phyloP scores from a whole-genome alignment of 768 basidiomycete genomes.

The Omphalotus guepiniiformis region DNA sequence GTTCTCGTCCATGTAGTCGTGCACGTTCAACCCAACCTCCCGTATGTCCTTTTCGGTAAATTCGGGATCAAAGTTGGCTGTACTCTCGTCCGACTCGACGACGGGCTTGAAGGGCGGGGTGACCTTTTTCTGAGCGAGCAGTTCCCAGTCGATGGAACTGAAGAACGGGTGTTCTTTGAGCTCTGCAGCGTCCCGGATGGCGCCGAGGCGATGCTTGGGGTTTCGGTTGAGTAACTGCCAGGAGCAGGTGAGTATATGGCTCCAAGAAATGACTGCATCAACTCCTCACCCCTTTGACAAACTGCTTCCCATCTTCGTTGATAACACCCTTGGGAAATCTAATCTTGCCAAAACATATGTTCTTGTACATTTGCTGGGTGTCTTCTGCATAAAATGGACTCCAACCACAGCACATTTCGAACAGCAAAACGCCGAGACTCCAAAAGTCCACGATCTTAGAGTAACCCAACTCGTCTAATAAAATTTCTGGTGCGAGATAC shows the following conservation, averaged over 20 bases:
- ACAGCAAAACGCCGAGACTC: constrained; percentile 91
- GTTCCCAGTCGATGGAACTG: constrained; percentile 85
- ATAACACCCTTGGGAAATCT: constrained; percentile 97
- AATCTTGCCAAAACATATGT: constrained; percentile 98
- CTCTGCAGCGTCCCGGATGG: constrained; percentile 85
- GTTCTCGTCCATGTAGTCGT: constrained; percentile 19
- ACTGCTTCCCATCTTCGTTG: constrained; percentile 96
- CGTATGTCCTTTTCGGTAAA: constrained; percentile 92
- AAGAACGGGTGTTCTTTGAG: constrained; percentile 97
- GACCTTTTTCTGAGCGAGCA: constrained; percentile 80
- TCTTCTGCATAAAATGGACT: constrained; percentile 99
- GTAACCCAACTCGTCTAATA: constrained; percentile 97
- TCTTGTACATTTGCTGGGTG: constrained; percentile 99
- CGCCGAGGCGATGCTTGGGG: constrained; percentile 95
- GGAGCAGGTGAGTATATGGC: constrained; percentile 9
- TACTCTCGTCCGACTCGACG: constrained; percentile 97
- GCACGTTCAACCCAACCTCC: constrained; percentile 43
- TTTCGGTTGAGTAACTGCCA: constrained; percentile 92
- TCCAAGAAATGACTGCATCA: constrained; percentile 5
- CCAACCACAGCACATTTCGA: constrained; percentile 99
- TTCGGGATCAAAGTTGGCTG: constrained; percentile 97
- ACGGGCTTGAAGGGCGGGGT: constrained; percentile 97
- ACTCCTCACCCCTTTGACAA: constrained; percentile 89
- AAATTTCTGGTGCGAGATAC: constrained; percentile 98
- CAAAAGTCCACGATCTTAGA: constrained; percentile 99